Evolutionary conservation across 768 basidiomycete genomes (phyloP).

Genomic region (Mycena pura): DNA sequence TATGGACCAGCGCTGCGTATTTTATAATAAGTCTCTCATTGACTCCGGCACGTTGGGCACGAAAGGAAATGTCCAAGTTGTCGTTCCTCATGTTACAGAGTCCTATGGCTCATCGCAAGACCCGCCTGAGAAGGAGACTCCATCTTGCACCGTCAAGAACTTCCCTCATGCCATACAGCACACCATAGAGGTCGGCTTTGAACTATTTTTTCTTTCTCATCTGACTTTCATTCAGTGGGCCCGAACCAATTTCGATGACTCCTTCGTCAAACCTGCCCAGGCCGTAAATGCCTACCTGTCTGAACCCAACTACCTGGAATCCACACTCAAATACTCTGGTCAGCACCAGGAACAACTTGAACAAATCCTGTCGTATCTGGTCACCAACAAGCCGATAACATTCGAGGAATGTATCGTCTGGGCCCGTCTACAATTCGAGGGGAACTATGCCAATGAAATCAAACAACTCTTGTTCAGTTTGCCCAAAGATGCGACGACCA

Average conservation of each 20-base stretch:
- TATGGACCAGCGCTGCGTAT: slow-evolving; percentile 98
- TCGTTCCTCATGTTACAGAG: slow-evolving; percentile 93
- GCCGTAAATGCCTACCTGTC: slow-evolving; percentile 96
- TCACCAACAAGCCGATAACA: slow-evolving; percentile 90
- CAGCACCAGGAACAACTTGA: slow-evolving; percentile 90
- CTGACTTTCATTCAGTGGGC: slow-evolving; percentile 70
- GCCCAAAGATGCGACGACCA: slow-evolving; percentile 92
- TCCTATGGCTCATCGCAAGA: slow-evolving; percentile 98
- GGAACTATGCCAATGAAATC: slow-evolving; percentile 92
- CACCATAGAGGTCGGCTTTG: slow-evolving; percentile 82
- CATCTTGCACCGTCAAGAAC: slow-evolving; percentile 97
- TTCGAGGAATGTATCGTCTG: slow-evolving; percentile 98
- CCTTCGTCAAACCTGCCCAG: slow-evolving; percentile 94
- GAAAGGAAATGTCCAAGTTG: slow-evolving; percentile 96
- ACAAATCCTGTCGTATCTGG: slow-evolving; percentile 88
- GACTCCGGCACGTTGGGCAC: slow-evolving; percentile 99
- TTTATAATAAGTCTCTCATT: slow-evolving; percentile 93
- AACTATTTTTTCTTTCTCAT: background rate
- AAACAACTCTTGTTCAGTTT: slow-evolving; percentile 91
- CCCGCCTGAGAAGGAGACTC: slow-evolving; percentile 96
- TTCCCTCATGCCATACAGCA: slow-evolving; percentile 99
- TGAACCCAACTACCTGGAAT: slow-evolving; percentile 95
- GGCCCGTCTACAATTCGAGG: slow-evolving; percentile 96
- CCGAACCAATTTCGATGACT: slow-evolving; percentile 87
- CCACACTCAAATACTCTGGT: slow-evolving; percentile 87